Base-by-base conservation (phyloP, 73 alveolate genomes). In the Urostyla sp. region DNA sequence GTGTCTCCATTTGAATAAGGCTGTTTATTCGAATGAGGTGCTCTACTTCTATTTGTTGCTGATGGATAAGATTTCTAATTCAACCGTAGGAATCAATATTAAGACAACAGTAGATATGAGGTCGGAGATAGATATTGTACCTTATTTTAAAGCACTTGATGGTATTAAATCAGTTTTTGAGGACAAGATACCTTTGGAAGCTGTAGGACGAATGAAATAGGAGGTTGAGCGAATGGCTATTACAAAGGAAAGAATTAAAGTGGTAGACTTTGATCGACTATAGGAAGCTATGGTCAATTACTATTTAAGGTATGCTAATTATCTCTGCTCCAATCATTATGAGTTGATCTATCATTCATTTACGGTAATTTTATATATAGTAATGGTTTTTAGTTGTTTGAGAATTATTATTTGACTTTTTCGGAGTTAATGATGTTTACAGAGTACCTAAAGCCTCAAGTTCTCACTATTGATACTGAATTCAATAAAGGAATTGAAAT, bases 191-290 rank as follows among this genome's bases (percentile, higher is more conserved):
- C 87, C 78, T 0, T 8, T 52, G 3, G 85, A 73, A 59, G 72
- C 50, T 18, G 35, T 15, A 23, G 78, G 49, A 5, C 15, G 79
- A 40, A 18, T 69, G 1, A 38, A 31, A 49, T 16, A 73, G n/a
- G 58, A 83, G 28, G 83, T 83, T 20, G 91, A 83, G 49, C 53
- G 46, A 37, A 51, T 83, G 74, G 18, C 50, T 24, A 83, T 73
- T 8, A 40, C 75, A 2, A 72, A 83, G 27, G 60, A 80, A n/a
- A 54, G 80, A 27, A 46, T 34, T 21, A 72, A 66, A 30, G 66
- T 83, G 4, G 80, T 83, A 2, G 91, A 83, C 45, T 37, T 83
- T 6, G 91, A 83, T 43, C 69, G 46, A 55, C 80, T 83, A 40
- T 28, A 54, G 56, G 82, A 67, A 7, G 58, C 40, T 36, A 76